Conservation (phyloP, 2,329 filamentous ascomycete genomes). For the Calcarisporium arbuscula region DNA sequence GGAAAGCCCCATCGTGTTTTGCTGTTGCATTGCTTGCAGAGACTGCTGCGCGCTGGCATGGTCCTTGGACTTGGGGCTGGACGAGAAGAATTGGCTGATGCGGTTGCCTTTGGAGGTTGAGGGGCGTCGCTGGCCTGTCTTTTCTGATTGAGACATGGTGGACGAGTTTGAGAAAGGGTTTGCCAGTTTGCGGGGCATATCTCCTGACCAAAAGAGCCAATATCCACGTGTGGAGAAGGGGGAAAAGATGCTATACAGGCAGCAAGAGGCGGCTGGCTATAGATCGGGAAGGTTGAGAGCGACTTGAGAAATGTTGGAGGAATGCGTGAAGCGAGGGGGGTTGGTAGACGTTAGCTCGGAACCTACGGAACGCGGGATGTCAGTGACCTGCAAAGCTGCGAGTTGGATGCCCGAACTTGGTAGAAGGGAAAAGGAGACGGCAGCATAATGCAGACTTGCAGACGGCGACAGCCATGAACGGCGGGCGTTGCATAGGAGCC, state of each 20-base stretch:
- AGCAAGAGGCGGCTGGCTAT: background rate
- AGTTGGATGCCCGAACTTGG: too few species aligned
- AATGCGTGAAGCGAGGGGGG: background rate
- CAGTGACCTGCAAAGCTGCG: background rate
- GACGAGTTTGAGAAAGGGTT: slow-evolving; percentile 49
- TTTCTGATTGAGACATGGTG: slow-evolving; percentile 42
- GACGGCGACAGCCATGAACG: too few species aligned
- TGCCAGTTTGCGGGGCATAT: slow-evolving; percentile 53
- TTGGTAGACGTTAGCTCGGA: too few species aligned
- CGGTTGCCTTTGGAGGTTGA: slow-evolving; percentile 67
- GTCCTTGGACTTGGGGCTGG: slow-evolving; percentile 69
- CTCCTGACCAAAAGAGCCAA: slow-evolving; percentile 27
- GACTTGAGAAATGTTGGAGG: background rate
- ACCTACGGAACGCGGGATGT: slow-evolving; percentile 4
- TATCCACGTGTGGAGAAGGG: background rate
- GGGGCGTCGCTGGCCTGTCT: slow-evolving; percentile 47
- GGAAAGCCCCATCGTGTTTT: slow-evolving; percentile 41
- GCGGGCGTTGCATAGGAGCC: too few species aligned
- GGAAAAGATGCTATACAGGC: background rate
- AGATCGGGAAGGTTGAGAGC: background rate
- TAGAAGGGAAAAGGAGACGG: too few species aligned
- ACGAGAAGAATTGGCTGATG: slow-evolving; percentile 76
- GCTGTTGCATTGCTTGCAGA: slow-evolving; percentile 60
- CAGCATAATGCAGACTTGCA: too few species aligned
- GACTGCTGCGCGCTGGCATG: slow-evolving; percentile 60